Base-by-base conservation (phyloP, 441 rosid species). In the Gossypium schwendimanii region DNA sequence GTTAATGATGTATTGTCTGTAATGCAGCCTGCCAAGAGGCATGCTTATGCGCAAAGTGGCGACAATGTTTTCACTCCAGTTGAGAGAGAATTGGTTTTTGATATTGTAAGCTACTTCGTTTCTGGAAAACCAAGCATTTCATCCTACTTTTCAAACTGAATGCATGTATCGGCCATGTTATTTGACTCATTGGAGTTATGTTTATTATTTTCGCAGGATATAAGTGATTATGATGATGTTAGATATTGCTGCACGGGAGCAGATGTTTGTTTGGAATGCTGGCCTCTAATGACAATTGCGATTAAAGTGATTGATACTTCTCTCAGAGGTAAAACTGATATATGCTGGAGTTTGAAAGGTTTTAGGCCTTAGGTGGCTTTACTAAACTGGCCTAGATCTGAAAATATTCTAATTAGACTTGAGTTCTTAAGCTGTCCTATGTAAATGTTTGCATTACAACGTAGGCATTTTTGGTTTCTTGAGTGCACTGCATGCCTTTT, bases 241-340 rank as follows among this genome's bases (percentile, higher is more conserved):
- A 88, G 99, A 78, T 92, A 84, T 74, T 94, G 98, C 83, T 94
- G 98, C 87, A 87, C 96, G 0, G 97, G 97, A 71, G 98, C 98
- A 21, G 97, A 91, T 82, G 89, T 87, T 81, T 94, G 97, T 84
- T 81, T 91, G 80, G 87, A 85, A 3, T 94, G 98, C 83, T 92
- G 98, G 98, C 98, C 99, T 74, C 76, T 91, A 73, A 94, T 94
- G 96, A 92, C 98, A 3, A 82, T 87, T 76, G 96, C 98, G 71
- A 89, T 94, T 77, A 94, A 92, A 91, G 97, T 94, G 78, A 87
- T 94, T 73, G 89, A 94, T 66, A 81, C 88, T 72, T 83, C 96
- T 47, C 88, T 92, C 31, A 84, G 92, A 87, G 98, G 98, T 89
- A 75, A 23, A 39, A 20, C 54, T 41, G 4, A 1, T 59, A 24